A percentile compares a stretch with the other conserved stretches of the same genome.
These are phyloP conservation scores for Colletotrichum euphorbiae DNA, from an alignment of 2,329 filamentous ascomycete genomes.

Conservation along the genomic window DNA sequence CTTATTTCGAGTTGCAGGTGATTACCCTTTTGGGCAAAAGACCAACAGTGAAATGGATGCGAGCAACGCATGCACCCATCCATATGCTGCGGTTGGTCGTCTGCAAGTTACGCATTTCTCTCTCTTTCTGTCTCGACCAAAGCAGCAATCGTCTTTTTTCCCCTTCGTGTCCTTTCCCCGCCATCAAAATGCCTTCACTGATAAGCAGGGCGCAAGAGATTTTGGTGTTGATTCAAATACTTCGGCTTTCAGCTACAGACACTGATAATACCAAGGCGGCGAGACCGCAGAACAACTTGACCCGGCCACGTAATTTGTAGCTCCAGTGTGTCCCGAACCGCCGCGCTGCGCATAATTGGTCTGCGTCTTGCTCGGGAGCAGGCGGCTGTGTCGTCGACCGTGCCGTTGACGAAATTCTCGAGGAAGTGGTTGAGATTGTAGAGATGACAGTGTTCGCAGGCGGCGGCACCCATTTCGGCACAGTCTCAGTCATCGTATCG, in stretches of 20 bases:
- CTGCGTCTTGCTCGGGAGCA: slow-evolving; percentile 26
- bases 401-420: slow-evolving; percentile 1
- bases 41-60: too few species aligned
- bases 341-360: slow-evolving; percentile 38
- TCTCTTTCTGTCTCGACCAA: too few species aligned
- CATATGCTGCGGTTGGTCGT: too few species aligned
- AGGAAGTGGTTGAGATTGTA: not conserved
- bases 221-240: too few species aligned
- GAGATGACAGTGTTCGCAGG: not conserved
- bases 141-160: too few species aligned
- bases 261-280: slow-evolving; percentile 32
- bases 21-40: too few species aligned
- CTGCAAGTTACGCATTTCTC: too few species aligned
- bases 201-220: too few species aligned
- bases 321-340: slow-evolving; percentile 25
- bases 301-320: slow-evolving; percentile 33
- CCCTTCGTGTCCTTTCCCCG: too few species aligned
- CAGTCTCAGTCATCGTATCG: slow-evolving; percentile 30
- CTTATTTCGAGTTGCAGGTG: too few species aligned
- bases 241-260: slow-evolving; percentile 8
- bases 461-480: slow-evolving; percentile 29
- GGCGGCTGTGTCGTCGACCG: slow-evolving; percentile 25
- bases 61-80: too few species aligned
- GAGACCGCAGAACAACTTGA: slow-evolving; percentile 30
- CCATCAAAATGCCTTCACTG: too few species aligned